Base-by-base conservation (phyloP, 176 grass and related monocot genomes). In the Elymus sibiricus region DNA sequence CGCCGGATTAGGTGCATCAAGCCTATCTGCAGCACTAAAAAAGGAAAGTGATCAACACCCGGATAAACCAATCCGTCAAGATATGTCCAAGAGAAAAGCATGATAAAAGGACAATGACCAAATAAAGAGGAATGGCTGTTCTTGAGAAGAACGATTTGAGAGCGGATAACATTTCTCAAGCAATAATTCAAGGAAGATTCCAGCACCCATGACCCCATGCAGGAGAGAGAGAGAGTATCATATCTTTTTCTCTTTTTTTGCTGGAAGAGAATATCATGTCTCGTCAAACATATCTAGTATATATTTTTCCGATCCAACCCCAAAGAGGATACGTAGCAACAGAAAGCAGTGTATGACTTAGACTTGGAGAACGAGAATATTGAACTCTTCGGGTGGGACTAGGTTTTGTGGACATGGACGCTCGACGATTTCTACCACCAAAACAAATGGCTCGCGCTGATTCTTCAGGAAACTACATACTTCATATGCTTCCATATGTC, bases 361-460 rank as follows among this genome's bases (percentile, higher is more conserved):
- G 25, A 42, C 42, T 83, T 83, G 44, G 13, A 90, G 79, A 68
- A 81, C 17, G 15, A 27, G 32, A 16, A 74, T 49, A 31, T 4
- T 5, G 46, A 86, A 35, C 12, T 11, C 31, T 46, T 89, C 70
- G 83, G 80, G 76, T 39, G 80, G 46, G 64, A 53, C 86, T 80
- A 93, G 84, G 86, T 88, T 89, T 37, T 87, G 91, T 95, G 94
- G 89, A 83, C 89, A 88, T 14, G 71, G 89, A 87, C 85, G 53
- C 46, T 79, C 79, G 77, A 74, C 79, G 75, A 90, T n/a, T 28
- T 11, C 31, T 53, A 1, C 64, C 81, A 31, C 42, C 64, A 44
- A 39, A 92, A 82, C 79, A 70, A 78, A 90, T 77, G 80, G 84
- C 75, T 65, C 71, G 9, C 4, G 17, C 13, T 77, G 27, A 74